Base-by-base conservation (phyloP, 2,329 filamentous ascomycete genomes). In the Penicillium rolfsii region DNA sequence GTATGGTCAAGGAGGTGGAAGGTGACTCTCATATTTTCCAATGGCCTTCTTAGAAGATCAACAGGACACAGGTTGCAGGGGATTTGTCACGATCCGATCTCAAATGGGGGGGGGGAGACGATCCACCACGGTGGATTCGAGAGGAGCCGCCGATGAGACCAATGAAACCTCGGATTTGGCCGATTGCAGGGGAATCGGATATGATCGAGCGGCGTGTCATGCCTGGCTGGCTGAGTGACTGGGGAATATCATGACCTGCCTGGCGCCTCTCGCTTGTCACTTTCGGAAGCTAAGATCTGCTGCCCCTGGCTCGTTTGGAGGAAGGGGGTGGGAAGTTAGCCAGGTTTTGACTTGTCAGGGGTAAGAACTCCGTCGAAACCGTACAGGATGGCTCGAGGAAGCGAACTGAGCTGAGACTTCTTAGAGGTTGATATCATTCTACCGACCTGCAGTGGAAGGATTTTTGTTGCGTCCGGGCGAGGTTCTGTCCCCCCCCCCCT, bases 151-250 rank as follows among this genome's bases (percentile, higher is more conserved):
- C 58, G 63, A 66, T 68, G 19, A 33, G 26, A 12, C 66, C 65
- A 70, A 67, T 68, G 8, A 46, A 0, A n/a, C 26, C n/a, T 14
- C 24, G 36, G 35, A 30, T 4, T 24, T 59, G 61, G 16, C 45
- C 62, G 64, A 68, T 68, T 40, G 52, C 4, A 57, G 28, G 49
- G 55, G 38, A 55, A 67, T 70, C 66, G 62, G 36, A 46, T 11
- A 38, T 4, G 52, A 63, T 65, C 62, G 57, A 54, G 52, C 41
- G 35, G 35, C 48, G 67, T 70, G 67, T 69, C 56, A 59, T 68
- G 67, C 67, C 69, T 69, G 67, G 65, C 67, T 70, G 67, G 66
- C 67, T 69, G 67, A 70, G 19, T 38, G 33, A 28, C 24, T 38
- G 50, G 50, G 50, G 35, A 53, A 38, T 11, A 40, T 36, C 22